phyloP scores from a whole-genome alignment of 345 rosid genomes.

The Citrus inodora region DNA sequence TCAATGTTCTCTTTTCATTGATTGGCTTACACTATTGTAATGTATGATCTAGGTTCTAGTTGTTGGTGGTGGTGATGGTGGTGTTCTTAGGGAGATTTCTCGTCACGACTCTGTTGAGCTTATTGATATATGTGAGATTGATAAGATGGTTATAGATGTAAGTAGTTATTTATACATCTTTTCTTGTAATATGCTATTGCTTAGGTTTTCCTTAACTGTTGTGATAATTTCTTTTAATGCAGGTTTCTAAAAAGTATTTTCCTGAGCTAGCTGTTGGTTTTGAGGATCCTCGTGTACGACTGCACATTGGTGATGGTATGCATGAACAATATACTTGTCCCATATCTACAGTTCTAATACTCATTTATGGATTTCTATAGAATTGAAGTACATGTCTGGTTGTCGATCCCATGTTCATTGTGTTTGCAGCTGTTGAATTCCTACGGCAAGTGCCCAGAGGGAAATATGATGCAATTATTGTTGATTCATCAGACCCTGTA shows the following conservation, averaged over 20 bases:
- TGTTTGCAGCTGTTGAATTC: conserved; percentile 73
- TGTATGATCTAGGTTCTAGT: conserved; percentile 66
- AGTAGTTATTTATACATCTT: conserved; percentile 22
- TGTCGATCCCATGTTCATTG: conserved; percentile 24
- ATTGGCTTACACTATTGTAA: neutral
- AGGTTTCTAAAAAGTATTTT: conserved; percentile 82
- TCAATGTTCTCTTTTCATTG: neutral
- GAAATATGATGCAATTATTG: conserved; percentile 86
- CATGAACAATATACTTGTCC: neutral
- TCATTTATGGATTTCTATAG: neutral
- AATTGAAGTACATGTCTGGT: neutral
- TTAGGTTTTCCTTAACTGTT: neutral
- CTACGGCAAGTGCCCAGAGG: conserved; percentile 60
- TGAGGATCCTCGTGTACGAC: conserved; percentile 88
- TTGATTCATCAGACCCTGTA: conserved; percentile 95
- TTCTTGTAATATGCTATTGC: neutral
- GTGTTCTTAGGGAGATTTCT: conserved; percentile 87
- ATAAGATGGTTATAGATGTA: conserved; percentile 95
- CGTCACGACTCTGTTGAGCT: conserved; percentile 84
- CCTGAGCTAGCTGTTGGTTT: conserved; percentile 85
- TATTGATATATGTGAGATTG: conserved; percentile 96
- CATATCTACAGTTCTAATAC: neutral
- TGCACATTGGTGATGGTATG: conserved; percentile 97
- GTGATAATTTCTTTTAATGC: conserved; percentile 15
- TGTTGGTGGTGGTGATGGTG: conserved; percentile 99